Percentiles rank a stretch among this genome's conserved stretches.
Evolutionary conservation across 768 basidiomycete genomes (phyloP).

Genomic region (Leccinum boreale): DNA sequence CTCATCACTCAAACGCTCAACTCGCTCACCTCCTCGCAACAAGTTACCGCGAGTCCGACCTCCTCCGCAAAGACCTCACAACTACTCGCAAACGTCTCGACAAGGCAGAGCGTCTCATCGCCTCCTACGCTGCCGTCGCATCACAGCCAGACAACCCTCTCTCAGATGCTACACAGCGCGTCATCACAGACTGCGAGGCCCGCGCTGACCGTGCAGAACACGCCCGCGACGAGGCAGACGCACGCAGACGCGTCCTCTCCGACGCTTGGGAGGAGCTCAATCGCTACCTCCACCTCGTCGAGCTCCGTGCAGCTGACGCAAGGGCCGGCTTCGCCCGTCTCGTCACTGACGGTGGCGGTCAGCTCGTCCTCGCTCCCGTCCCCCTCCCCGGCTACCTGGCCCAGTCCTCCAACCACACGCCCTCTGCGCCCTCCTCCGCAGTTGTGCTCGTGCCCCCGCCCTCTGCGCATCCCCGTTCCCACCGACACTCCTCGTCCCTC

Average conservation of each 20-base stretch:
- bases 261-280: slow-evolving; percentile 53
- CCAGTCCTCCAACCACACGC: slow-evolving; percentile 7
- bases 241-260: slow-evolving; percentile 40
- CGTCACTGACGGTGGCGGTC: slow-evolving; percentile 43
- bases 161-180: slow-evolving; percentile 34
- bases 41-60: slow-evolving; percentile 51
- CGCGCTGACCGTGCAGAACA: slow-evolving; percentile 49
- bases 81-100: slow-evolving; percentile 44
- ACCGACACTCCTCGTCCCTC: slow-evolving; percentile 22
- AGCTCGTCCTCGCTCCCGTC: slow-evolving; percentile 37
- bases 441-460: slow-evolving; percentile 28
- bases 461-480: slow-evolving; percentile 14
- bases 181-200: slow-evolving; percentile 46
- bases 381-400: slow-evolving; percentile 25
- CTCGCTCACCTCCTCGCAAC: slow-evolving; percentile 57
- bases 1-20: slow-evolving; percentile 42
- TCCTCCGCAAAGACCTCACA: slow-evolving; percentile 48
- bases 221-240: slow-evolving; percentile 54
- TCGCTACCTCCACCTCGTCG: slow-evolving; percentile 43
- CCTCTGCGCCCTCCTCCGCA: slow-evolving; percentile 22
- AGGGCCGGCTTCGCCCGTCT: slow-evolving; percentile 45
- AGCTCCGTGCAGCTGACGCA: slow-evolving; percentile 47
- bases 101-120: slow-evolving; percentile 47
- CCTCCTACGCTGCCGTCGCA: slow-evolving; percentile 22
- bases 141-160: slow-evolving; percentile 12